Conservation (phyloP, 768 basidiomycete species). For the Russula sp. region DNA sequence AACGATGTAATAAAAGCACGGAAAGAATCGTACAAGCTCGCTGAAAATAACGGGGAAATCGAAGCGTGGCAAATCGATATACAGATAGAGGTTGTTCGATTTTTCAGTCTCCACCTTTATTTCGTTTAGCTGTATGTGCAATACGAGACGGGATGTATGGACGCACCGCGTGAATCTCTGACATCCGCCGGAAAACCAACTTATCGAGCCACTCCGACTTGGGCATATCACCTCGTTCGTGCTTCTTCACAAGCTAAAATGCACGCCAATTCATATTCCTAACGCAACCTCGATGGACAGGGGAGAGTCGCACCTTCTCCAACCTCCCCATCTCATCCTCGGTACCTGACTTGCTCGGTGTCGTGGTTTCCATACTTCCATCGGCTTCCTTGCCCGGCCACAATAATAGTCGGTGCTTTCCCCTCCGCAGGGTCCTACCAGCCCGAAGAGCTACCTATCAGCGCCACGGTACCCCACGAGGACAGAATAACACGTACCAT, state of each 20-base stretch:
- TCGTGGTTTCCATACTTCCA: constrained; percentile 70
- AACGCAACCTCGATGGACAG: background rate
- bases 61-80: constrained; percentile 92
- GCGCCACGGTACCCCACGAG: background rate
- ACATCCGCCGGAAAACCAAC: constrained; percentile 90
- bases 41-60: constrained; percentile 96
- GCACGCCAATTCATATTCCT: background rate
- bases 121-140: background rate
- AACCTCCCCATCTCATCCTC: constrained; percentile 93
- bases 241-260: constrained; percentile 82
- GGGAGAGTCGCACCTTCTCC: constrained; percentile 59
- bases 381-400: constrained; percentile 86
- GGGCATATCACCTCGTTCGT: constrained; percentile 87
- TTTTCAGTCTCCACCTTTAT: constrained; percentile 80
- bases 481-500: constrained; percentile 46
- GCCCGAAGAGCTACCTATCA: background rate
- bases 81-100: constrained; percentile 91
- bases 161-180: constrained; percentile 85
- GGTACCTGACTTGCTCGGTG: constrained; percentile 77
- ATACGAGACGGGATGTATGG: background rate
- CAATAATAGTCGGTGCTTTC: constrained; percentile 82
- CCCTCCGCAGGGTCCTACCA: constrained; percentile 76
- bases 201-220: constrained; percentile 97
- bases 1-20: background rate
- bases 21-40: constrained; percentile 58